A percentile compares a stretch with the other conserved stretches of the same genome.
phyloP scores from a whole-genome alignment of 2,329 filamentous ascomycete genomes.

The Botrytis fabae region DNA sequence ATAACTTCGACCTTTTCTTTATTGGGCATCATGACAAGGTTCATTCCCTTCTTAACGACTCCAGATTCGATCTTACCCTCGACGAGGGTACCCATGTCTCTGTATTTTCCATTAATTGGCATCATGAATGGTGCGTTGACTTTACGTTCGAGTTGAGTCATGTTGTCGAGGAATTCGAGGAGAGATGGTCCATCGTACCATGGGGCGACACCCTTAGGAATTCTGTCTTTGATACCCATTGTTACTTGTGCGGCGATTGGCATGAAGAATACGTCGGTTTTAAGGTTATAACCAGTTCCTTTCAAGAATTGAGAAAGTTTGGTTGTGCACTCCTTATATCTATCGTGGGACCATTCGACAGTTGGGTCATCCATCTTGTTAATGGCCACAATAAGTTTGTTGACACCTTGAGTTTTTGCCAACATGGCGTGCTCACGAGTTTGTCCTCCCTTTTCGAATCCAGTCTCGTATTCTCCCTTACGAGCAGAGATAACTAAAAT shows the following conservation, averaged over 20 bases:
- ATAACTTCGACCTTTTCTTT: conserved; percentile 76
- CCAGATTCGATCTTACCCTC: conserved; percentile 97
- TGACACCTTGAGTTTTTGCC: conserved; percentile 97
- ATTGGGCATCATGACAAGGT: conserved; percentile 93
- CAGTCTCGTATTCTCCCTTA: conserved; percentile 98
- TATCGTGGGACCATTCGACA: conserved; percentile 90
- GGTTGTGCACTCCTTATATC: conserved; percentile 88
- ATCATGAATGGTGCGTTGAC: conserved; percentile 99
- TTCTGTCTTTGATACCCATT: conserved; percentile 82
- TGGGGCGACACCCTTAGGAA: conserved; percentile 71
- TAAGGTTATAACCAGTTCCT: conserved; percentile 89
- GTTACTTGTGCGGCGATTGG: conserved; percentile 89
- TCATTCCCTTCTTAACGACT: conserved; percentile 86
- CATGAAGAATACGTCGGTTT: conserved; percentile 93
- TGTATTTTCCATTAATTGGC: conserved; percentile 93
- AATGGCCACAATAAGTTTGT: conserved; percentile 90
- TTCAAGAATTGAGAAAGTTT: conserved; percentile 89
- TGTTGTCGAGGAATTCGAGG: conserved; percentile 91
- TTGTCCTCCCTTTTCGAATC: conserved; percentile 94
- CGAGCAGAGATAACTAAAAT: conserved; percentile 94
- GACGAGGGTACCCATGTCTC: conserved; percentile 94
- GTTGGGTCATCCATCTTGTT: conserved; percentile 99
- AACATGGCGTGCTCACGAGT: conserved; percentile 97
- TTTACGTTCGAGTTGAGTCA: conserved; percentile 92
- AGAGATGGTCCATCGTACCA: conserved; percentile 92